A percentile compares a stretch with the other conserved stretches of the same genome.
Conservation (phyloP, 257 asterid species). For the Solanum bulbocastanum region DNA sequence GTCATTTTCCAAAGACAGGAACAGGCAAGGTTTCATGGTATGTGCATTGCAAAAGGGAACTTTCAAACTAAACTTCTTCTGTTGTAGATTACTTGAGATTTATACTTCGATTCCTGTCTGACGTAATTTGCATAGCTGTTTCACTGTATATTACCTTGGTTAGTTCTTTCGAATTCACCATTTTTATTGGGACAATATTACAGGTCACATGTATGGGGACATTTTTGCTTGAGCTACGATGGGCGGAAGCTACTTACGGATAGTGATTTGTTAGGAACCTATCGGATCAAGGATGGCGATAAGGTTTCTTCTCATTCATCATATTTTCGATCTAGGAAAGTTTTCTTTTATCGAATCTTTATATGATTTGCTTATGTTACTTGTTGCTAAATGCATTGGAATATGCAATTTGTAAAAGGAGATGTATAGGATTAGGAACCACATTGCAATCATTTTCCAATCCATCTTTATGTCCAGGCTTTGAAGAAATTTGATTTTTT, state of each 20-base stretch:
- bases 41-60: neutral
- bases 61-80: neutral
- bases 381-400: neutral
- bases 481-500: neutral
- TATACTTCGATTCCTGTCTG: neutral
- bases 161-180: neutral
- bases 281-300: slow-evolving; percentile 71
- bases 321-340: neutral
- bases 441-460: neutral
- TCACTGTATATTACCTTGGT: neutral
- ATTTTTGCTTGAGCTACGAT: slow-evolving; percentile 65
- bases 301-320: slow-evolving; percentile 38
- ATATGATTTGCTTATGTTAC: neutral
- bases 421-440: neutral
- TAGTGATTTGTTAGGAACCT: slow-evolving; percentile 34
- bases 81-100: neutral
- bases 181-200: neutral
- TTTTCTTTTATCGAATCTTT: neutral
- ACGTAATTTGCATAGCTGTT: neutral
- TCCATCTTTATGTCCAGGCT: neutral
- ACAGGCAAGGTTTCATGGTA: slow-evolving; percentile 74
- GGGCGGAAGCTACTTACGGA: slow-evolving; percentile 51
- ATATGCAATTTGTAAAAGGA: neutral
- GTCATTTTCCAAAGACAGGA: slow-evolving; percentile 59
- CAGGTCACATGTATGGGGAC: slow-evolving; percentile 88